Base-by-base conservation (phyloP, 768 basidiomycete genomes). In the Kwoniella botswanensis region DNA sequence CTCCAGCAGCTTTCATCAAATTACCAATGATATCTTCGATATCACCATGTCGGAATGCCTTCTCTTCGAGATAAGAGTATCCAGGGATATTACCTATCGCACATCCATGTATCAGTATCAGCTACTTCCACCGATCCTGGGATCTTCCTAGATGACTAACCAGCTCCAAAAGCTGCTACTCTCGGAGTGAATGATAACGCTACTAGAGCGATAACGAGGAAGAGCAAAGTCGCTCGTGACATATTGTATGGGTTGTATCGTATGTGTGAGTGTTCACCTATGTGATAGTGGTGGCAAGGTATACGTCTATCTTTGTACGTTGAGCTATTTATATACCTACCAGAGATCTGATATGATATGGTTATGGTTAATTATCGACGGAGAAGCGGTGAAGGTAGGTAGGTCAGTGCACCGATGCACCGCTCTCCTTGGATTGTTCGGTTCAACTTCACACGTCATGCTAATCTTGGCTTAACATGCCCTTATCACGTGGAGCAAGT, bases 21-120 rank as follows among this genome's bases (percentile, higher is more conserved):
- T 67, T 77, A 44, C 87, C 86, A 29, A 91, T 86, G 71, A 90
- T 86, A 76, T 88, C 82, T 85, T 86, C 87, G 67, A 97, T 94
- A 83, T 97, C 93, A 54, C 94, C 94, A 80, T 97, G 94, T 58
- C 93, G 86, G 84, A 92, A 92, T 0, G 91, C 90, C 73, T 87
- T 89, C 50, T 91, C 93, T 82, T 95, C 93, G 84, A 95, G 88
- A 82, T 91, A 95, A 6, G 92, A 90, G 76, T 82, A 90, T 86
- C 88, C 88, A 46, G 93, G 93, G 76, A 95, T 94, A 78, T 94
- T 93, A 52, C 93, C 93, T 63, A 91, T 90, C 90, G 72, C 35
- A n/a, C 24, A n/a, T 55, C 92, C 92, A 6, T 35, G 11, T 52
- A 42, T 26, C 58, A 18, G 11, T 52, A 42, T 26, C 58, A 18